Base-by-base conservation (phyloP, 2,329 filamentous ascomycete species). In the Penicillium sp. region DNA sequence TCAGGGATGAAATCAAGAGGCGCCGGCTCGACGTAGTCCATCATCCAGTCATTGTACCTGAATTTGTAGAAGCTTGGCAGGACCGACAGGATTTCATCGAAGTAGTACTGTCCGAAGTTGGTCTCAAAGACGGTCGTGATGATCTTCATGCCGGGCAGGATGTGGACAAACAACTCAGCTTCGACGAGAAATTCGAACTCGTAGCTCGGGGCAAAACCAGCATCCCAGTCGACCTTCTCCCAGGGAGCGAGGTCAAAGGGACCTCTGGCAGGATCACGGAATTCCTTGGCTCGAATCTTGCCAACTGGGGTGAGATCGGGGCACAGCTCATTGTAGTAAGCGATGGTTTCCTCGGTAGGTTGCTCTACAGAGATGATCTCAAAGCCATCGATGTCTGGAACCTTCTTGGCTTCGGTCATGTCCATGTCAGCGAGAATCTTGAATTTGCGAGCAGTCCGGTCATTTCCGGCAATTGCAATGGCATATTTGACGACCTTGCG, bases 1-100 rank as follows among this genome's bases (percentile, higher is more conserved):
- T 56, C 47, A 7, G 47, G 47, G 15, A 51, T 56, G 21, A 33
- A 47, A 5, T 57, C 12, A 4, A 53, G 6, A n/a, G 42, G 15
- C 43, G 66, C 71, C 0, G 87, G 87, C 25, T 82, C 75, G 71
- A 86, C 89, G 81, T 84, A 92, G 19, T 80, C 73, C 23, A 80
- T 66, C 87, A 93, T 89, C 62, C 89, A 76, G 63, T 88, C 84
- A 70, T 93, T 90, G 0, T 84, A 82, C 27, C 92, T 75, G 56
- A 85, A 84, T 0, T 79, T 82, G 68, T 89, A 85, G 69, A 89
- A 90, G 0, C 82, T 83, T 3, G 85, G 85, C 56, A 83, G 82
- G 12, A 87, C 70, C 0, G 79, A 79, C 29, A 77, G 69, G 17
- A 88, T 71, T 2, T 79, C 73, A 68, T 87, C 87, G 69, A 92